phyloP scores from a whole-genome alignment of 441 rosid genomes.

The Jatropha podagrica region DNA sequence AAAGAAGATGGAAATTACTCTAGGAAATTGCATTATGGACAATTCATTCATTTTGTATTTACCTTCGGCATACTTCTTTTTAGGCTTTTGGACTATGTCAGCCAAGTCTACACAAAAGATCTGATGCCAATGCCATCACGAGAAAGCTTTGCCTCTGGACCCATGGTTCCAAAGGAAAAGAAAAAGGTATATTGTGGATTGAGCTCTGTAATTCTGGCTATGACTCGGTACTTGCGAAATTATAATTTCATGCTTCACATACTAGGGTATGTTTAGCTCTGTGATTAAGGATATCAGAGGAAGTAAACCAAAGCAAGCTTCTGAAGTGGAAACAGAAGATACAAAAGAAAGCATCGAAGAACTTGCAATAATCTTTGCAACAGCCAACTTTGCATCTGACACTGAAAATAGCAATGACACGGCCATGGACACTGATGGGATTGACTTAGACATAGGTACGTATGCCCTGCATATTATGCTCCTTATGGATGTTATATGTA shows the following conservation, averaged over 20 bases:
- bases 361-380: conserved; percentile 52
- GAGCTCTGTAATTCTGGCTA: conserved; percentile 8
- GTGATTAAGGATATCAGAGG: conserved; percentile 61
- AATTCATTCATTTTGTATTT: conserved; percentile 6
- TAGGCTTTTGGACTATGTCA: conserved; percentile 57
- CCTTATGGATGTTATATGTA: background rate
- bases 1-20: background rate
- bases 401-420: conserved; percentile 35
- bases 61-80: conserved; percentile 6
- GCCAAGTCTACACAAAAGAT: conserved; percentile 65
- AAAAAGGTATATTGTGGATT: conserved; percentile 53
- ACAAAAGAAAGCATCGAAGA: conserved; percentile 62
- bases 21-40: background rate
- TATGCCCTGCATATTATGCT: background rate
- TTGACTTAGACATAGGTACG: conserved; percentile 65
- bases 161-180: conserved; percentile 62
- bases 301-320: conserved; percentile 52
- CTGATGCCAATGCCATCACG: conserved; percentile 26
- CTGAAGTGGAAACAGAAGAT: conserved; percentile 63
- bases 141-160: conserved; percentile 38
- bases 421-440: conserved; percentile 42
- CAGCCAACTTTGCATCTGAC: conserved; percentile 56
- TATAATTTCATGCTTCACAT: conserved; percentile 23
- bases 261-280: conserved; percentile 80
- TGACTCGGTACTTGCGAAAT: background rate